phyloP scores from a whole-genome alignment of 2,329 filamentous ascomycete species.

The Scytalidium lignicola region DNA sequence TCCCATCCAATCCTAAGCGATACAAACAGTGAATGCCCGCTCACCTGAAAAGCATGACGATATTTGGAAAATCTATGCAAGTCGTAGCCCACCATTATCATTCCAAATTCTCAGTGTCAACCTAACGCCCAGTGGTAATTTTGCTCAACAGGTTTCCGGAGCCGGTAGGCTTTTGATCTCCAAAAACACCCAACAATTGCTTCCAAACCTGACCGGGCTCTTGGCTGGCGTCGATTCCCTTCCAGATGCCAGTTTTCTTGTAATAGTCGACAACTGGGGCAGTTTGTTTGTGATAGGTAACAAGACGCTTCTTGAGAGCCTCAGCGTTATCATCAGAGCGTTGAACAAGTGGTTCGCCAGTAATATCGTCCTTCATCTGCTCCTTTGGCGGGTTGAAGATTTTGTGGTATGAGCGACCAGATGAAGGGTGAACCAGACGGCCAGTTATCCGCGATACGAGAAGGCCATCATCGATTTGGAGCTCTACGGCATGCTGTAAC shows the following conservation, averaged over 20 bases:
- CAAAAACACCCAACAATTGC: constrained; percentile 80
- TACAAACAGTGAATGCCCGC: constrained; percentile 16
- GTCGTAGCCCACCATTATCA: constrained; percentile 11
- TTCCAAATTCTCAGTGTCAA: constrained; percentile 2
- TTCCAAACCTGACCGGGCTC: constrained; percentile 95
- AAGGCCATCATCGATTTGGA: constrained; percentile 92
- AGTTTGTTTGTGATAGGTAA: constrained; percentile 92
- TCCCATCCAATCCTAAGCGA: constrained; percentile 7
- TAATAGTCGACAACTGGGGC: constrained; percentile 92
- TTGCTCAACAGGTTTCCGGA: constrained; percentile 26
- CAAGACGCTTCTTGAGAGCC: constrained; percentile 88
- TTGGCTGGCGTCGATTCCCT: constrained; percentile 90
- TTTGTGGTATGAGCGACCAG: constrained; percentile 94
- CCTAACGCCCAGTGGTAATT: constrained; percentile 23
- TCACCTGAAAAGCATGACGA: constrained; percentile 15
- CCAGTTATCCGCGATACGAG: constrained; percentile 95
- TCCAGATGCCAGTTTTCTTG: constrained; percentile 96
- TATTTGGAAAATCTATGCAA: constrained; percentile 25
- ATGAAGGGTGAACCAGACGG: constrained; percentile 90
- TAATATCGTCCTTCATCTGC: constrained; percentile 91
- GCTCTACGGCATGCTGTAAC: constrained; percentile 91
- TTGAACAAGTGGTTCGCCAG: constrained; percentile 93
- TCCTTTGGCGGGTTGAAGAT: constrained; percentile 98
- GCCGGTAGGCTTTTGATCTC: constrained; percentile 47
- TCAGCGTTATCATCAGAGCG: constrained; percentile 96